phyloP scores from a whole-genome alignment of 208 protist species.

The Leishmania martiniquensis region DNA sequence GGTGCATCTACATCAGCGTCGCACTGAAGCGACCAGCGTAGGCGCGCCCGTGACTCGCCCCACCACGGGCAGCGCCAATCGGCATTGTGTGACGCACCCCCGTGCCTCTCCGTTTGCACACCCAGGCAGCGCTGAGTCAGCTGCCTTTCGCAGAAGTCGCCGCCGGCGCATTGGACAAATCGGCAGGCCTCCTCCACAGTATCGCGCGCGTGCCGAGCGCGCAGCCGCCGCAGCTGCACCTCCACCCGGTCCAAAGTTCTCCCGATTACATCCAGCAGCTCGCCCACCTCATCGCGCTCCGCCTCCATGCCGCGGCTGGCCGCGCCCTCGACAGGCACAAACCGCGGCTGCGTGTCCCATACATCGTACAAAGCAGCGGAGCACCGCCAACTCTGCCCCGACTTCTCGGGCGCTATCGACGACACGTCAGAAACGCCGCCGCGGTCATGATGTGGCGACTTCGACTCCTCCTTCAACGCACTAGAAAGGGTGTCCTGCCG shows the following conservation, averaged over 20 bases:
- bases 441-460: neutral
- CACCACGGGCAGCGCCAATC: conserved; percentile 3
- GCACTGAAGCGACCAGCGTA: conserved; percentile 9
- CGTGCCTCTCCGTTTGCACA: neutral
- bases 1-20: neutral
- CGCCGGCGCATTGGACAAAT: conserved; percentile 4
- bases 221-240: conserved; percentile 1
- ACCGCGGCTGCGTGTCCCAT: conserved; percentile 17
- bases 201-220: neutral
- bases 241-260: conserved; percentile 1
- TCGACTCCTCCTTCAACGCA: neutral
- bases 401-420: neutral
- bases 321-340: neutral
- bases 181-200: conserved; percentile 5
- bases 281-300: conserved; percentile 4
- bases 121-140: conserved; percentile 2
- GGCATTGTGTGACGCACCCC: neutral
- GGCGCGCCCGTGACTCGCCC: neutral
- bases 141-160: neutral
- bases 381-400: conserved; percentile 12
- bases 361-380: conserved; percentile 21
- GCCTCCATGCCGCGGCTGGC: neutral
- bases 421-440: neutral
- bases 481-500: neutral
- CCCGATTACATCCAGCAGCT: conserved; percentile 4